A percentile compares a stretch with the other conserved stretches of the same genome.
These are phyloP conservation scores for Tephrocybe sp. DNA, from an alignment of 768 basidiomycete species.

Conservation along the genomic window DNA sequence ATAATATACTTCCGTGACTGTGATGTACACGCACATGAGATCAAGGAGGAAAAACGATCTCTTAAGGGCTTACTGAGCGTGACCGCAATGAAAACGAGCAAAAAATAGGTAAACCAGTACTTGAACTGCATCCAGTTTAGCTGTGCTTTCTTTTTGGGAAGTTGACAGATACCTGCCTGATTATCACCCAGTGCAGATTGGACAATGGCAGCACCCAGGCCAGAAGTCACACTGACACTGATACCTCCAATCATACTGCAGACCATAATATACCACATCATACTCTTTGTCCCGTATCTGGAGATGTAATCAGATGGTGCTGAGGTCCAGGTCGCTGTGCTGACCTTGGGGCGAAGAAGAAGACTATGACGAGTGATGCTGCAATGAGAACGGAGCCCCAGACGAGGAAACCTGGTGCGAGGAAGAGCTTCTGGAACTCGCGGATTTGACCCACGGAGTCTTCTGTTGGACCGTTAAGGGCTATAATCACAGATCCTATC, in stretches of 20 bases:
- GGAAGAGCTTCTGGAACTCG: slow-evolving; percentile 75
- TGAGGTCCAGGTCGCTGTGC: slow-evolving; percentile 18
- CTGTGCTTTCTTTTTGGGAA: not conserved
- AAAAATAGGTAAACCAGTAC: slow-evolving; percentile 88
- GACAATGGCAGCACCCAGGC: slow-evolving; percentile 89
- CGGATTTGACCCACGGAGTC: slow-evolving; percentile 64
- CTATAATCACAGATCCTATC: slow-evolving; percentile 23
- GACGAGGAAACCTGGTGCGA: slow-evolving; percentile 79
- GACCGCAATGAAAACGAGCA: slow-evolving; percentile 76
- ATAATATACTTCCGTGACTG: slow-evolving; percentile 91
- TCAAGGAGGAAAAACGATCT: slow-evolving; percentile 10
- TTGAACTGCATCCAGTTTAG: slow-evolving; percentile 60
- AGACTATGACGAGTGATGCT: slow-evolving; percentile 64
- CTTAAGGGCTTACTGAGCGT: slow-evolving; percentile 62
- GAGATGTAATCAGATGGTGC: slow-evolving; percentile 3
- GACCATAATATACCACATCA: slow-evolving; percentile 94
- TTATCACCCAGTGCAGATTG: slow-evolving; percentile 72
- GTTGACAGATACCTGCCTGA: slow-evolving; percentile 46
- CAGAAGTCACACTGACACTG: slow-evolving; percentile 91
- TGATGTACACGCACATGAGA: not conserved
- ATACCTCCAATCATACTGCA: slow-evolving; percentile 98
- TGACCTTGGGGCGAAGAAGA: slow-evolving; percentile 80
- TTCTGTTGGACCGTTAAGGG: slow-evolving; percentile 61
- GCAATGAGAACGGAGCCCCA: slow-evolving; percentile 64
- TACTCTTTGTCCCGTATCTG: slow-evolving; percentile 85